A percentile compares a stretch with the other conserved stretches of the same genome.
Conservation (phyloP, 1,139 yeast genomes). For the Blastobotrys capitulatus region DNA sequence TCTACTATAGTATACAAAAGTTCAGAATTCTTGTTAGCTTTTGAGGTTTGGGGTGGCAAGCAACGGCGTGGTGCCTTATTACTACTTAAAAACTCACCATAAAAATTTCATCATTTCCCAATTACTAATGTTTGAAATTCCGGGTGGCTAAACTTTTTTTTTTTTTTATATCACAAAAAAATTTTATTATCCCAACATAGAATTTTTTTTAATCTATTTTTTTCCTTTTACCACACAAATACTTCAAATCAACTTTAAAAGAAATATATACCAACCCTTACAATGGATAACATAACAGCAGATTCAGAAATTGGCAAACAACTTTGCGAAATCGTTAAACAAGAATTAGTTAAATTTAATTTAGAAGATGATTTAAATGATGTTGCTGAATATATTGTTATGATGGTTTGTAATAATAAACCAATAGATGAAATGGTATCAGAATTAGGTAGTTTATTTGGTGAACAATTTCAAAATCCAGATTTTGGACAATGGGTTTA, state of each 20-base stretch:
- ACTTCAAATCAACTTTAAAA: no score
- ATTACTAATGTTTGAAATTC: no score
- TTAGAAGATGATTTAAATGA: constrained; percentile 61
- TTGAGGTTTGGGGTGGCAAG: no score
- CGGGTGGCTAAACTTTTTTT: not conserved
- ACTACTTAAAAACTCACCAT: no score
- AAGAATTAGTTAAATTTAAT: constrained; percentile 17
- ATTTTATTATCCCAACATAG: not conserved
- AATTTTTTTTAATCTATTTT: no score
- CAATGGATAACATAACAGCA: constrained; percentile 3
- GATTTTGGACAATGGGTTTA: constrained; percentile 47
- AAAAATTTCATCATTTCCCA: no score
- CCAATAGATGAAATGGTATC: constrained; percentile 55
- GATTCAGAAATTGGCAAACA: constrained; percentile 17
- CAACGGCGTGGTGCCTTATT: no score
- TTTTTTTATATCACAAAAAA: not conserved
- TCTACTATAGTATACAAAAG: no score
- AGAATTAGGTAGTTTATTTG: constrained; percentile 63
- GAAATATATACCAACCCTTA: no score
- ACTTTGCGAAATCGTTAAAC: constrained; percentile 17
- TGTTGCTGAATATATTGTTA: constrained; percentile 73
- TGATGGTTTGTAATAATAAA: constrained; percentile 68
- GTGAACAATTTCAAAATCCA: constrained; percentile 58
- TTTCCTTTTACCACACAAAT: not conserved
- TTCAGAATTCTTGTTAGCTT: no score